phyloP scores from a whole-genome alignment of 495 filamentous ascomycete species.

The Tuber magnatum region DNA sequence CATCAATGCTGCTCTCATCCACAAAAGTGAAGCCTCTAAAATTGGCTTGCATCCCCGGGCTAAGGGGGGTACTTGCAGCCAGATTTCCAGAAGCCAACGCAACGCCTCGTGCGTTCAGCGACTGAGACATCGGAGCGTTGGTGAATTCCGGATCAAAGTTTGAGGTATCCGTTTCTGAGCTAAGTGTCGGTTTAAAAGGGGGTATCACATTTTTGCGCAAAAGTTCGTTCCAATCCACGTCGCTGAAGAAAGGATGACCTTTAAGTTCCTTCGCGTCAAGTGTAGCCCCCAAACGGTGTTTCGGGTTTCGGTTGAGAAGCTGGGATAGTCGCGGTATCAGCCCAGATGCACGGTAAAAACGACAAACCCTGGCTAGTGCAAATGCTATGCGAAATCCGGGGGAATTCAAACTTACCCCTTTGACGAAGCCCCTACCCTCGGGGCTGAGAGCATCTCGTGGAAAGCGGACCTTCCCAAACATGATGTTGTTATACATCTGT shows the following conservation, averaged over 20 bases:
- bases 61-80: slow-evolving; percentile 78
- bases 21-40: slow-evolving; percentile 98
- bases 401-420: slow-evolving; percentile 50
- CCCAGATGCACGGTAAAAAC: background rate
- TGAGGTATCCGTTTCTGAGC: slow-evolving; percentile 87
- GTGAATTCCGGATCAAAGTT: slow-evolving; percentile 99
- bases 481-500: slow-evolving; percentile 99
- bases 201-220: slow-evolving; percentile 87
- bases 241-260: slow-evolving; percentile 85
- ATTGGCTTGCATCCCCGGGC: slow-evolving; percentile 91
- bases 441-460: slow-evolving; percentile 86
- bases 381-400: background rate
- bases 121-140: slow-evolving; percentile 75
- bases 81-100: slow-evolving; percentile 68
- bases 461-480: slow-evolving; percentile 95
- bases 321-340: slow-evolving; percentile 12
- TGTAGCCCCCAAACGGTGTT: slow-evolving; percentile 84
- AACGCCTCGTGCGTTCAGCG: slow-evolving; percentile 78
- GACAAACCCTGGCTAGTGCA: background rate
- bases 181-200: slow-evolving; percentile 94
- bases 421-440: slow-evolving; percentile 95
- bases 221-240: slow-evolving; percentile 85
- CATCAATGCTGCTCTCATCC: slow-evolving; percentile 91
- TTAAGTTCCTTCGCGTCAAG: slow-evolving; percentile 92
- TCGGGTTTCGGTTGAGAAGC: slow-evolving; percentile 91